Percentiles rank a stretch among this genome's conserved stretches.
Evolutionary conservation across 805 yeast genomes (phyloP).

Genomic region (Sugiyamaella mastotermitis): DNA sequence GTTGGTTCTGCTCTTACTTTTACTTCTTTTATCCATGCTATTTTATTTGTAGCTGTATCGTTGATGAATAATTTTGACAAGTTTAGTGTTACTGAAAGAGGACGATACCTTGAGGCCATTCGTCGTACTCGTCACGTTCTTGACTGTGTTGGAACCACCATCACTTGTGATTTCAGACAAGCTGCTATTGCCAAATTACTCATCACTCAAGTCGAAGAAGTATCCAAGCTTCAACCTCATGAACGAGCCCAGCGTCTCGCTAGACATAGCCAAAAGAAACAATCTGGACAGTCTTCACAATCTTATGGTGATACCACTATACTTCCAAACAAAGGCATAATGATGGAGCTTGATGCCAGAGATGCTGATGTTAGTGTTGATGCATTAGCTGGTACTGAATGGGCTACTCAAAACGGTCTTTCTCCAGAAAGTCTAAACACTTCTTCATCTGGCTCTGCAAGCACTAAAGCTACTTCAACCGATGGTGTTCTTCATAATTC

Average conservation of each 20-base stretch:
- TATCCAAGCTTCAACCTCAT: conserved; percentile 12
- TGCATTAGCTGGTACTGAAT: conserved; percentile 2
- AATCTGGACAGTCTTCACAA: background rate
- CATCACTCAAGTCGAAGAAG: conserved; percentile 15
- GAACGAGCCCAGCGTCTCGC: conserved; percentile 7
- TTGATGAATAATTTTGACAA: conserved; percentile 15
- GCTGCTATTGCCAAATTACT: conserved; percentile 14
- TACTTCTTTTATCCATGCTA: conserved; percentile 18
- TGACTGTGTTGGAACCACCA: conserved; percentile 8
- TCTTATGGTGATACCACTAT: background rate
- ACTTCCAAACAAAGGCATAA: conserved; percentile 8
- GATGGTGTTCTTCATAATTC: background rate
- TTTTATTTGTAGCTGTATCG: conserved; percentile 12
- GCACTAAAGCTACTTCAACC: conserved; percentile 2
- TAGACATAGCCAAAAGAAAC: background rate
- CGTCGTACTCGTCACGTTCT: conserved; percentile 9
- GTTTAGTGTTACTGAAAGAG: conserved; percentile 10
- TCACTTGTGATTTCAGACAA: conserved; percentile 11
- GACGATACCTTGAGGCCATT: conserved; percentile 8
- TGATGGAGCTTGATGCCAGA: conserved; percentile 15
- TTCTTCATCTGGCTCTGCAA: background rate
- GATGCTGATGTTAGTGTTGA: conserved; percentile 14
- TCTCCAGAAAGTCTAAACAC: conserved; percentile 13
- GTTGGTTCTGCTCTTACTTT: conserved; percentile 9
- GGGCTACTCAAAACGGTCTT: conserved; percentile 4